phyloP scores from a whole-genome alignment of 306 rosid species.

The Vicia villosa region DNA sequence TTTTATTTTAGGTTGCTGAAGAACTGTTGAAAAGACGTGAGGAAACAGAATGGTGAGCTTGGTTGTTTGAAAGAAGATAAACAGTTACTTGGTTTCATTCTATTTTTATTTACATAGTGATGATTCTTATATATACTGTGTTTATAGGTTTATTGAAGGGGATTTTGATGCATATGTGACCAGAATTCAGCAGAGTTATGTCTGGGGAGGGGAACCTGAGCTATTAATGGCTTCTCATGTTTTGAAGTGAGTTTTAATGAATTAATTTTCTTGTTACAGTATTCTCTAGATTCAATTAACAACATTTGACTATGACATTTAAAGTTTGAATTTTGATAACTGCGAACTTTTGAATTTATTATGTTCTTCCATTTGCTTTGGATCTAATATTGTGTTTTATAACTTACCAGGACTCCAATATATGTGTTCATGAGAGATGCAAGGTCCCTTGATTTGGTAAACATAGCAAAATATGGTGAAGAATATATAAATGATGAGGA shows the following conservation, averaged over 20 bases:
- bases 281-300: neutral
- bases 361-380: neutral
- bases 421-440: slow-evolving; percentile 80
- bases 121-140: neutral
- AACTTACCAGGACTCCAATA: slow-evolving; percentile 63
- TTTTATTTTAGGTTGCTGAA: slow-evolving; percentile 64
- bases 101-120: neutral
- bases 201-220: slow-evolving; percentile 98
- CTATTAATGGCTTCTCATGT: slow-evolving; percentile 94
- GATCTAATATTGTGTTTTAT: slow-evolving; percentile 32
- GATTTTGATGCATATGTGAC: slow-evolving; percentile 80
- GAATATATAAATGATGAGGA: slow-evolving; percentile 61
- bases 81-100: slow-evolving; percentile 9
- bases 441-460: slow-evolving; percentile 55
- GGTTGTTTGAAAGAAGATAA: neutral
- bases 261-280: too few species aligned
- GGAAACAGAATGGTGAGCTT: slow-evolving; percentile 82
- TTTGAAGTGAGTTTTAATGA: slow-evolving; percentile 64
- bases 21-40: slow-evolving; percentile 86
- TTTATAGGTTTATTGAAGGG: slow-evolving; percentile 81
- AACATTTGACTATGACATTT: neutral
- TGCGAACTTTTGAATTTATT: neutral
- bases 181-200: slow-evolving; percentile 69
- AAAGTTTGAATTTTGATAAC: neutral
- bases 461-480: slow-evolving; percentile 88